phyloP scores from a whole-genome alignment of 2,329 filamentous ascomycete species.

The Cryphonectria nitschkei region DNA sequence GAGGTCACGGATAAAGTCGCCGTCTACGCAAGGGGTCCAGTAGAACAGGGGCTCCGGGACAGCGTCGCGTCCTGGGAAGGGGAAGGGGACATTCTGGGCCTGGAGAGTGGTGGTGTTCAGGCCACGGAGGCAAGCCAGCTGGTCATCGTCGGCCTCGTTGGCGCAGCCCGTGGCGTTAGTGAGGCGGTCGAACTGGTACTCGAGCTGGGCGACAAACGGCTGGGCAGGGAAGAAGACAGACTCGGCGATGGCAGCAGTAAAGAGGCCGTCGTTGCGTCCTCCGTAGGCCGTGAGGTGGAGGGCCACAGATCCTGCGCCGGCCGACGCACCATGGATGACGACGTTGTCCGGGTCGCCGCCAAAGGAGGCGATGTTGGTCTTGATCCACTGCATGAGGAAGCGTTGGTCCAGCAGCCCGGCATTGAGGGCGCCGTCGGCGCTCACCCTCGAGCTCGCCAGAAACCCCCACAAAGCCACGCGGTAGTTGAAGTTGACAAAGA shows the following conservation, averaged over 20 bases:
- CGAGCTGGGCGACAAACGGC: constrained; percentile 47
- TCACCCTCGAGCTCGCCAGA: constrained; percentile 59
- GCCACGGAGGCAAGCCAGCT: constrained; percentile 48
- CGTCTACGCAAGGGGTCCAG: constrained; percentile 56
- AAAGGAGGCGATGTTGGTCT: constrained; percentile 60
- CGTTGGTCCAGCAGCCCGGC: constrained; percentile 67
- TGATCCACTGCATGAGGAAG: constrained; percentile 63
- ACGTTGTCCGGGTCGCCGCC: constrained; percentile 63
- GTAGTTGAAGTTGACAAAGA: constrained; percentile 66
- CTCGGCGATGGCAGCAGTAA: constrained; percentile 50
- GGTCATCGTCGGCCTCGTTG: constrained; percentile 36
- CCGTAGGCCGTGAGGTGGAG: constrained; percentile 53
- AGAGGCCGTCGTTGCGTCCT: constrained; percentile 49
- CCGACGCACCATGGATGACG: constrained; percentile 64
- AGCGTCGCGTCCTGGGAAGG: constrained; percentile 44
- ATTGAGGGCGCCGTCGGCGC: constrained; percentile 61
- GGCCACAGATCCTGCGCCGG: constrained; percentile 62
- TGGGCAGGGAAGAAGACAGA: constrained; percentile 56
- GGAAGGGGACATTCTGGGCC: constrained; percentile 43
- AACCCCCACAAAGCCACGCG: constrained; percentile 67
- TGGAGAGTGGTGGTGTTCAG: constrained; percentile 44
- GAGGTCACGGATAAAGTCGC: constrained; percentile 47
- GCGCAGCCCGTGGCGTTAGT: constrained; percentile 43
- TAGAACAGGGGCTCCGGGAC: constrained; percentile 48
- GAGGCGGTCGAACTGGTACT: constrained; percentile 51